Percentiles rank a stretch among this genome's conserved stretches.
These are phyloP conservation scores for Aspergillus bombycis DNA, from an alignment of 2,329 filamentous ascomycete genomes.

Conservation along the genomic window DNA sequence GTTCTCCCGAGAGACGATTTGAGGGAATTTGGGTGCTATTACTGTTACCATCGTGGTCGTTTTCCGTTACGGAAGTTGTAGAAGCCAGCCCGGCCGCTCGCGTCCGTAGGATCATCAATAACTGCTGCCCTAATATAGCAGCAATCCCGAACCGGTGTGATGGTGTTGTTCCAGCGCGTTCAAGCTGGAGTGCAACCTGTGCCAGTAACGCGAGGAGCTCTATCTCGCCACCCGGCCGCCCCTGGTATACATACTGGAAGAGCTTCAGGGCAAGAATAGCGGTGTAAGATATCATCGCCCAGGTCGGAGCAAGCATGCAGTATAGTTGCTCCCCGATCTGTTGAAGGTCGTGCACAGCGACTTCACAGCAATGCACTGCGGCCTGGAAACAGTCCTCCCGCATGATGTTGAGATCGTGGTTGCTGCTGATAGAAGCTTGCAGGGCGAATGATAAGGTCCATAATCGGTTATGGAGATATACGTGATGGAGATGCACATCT, in stretches of 20 bases:
- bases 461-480: slow-evolving; percentile 31
- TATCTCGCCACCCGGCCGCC: slow-evolving; percentile 21
- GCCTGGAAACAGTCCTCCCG: slow-evolving; percentile 33
- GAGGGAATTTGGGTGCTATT: too few species aligned
- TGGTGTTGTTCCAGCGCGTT: slow-evolving; percentile 32
- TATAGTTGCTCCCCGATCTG: slow-evolving; percentile 32
- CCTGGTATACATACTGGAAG: slow-evolving; percentile 26
- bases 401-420: slow-evolving; percentile 19
- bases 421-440: slow-evolving; percentile 14
- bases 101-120: slow-evolving; percentile 30
- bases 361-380: slow-evolving; percentile 32
- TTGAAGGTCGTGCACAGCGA: slow-evolving; percentile 29
- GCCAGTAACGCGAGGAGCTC: slow-evolving; percentile 31
- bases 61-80: not conserved
- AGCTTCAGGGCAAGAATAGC: slow-evolving; percentile 31
- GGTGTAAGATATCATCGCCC: slow-evolving; percentile 38
- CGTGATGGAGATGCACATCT: slow-evolving; percentile 26
- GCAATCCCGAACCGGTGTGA: slow-evolving; percentile 34
- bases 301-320: slow-evolving; percentile 36
- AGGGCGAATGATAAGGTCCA: slow-evolving; percentile 35
- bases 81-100: slow-evolving; percentile 18
- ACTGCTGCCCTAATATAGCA: slow-evolving; percentile 33
- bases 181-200: slow-evolving; percentile 31
- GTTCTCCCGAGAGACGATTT: fast-evolving
- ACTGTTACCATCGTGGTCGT: not conserved